Base-by-base conservation (phyloP, 139 green algal species). In the Chlamydomonas sphaeroides region DNA sequence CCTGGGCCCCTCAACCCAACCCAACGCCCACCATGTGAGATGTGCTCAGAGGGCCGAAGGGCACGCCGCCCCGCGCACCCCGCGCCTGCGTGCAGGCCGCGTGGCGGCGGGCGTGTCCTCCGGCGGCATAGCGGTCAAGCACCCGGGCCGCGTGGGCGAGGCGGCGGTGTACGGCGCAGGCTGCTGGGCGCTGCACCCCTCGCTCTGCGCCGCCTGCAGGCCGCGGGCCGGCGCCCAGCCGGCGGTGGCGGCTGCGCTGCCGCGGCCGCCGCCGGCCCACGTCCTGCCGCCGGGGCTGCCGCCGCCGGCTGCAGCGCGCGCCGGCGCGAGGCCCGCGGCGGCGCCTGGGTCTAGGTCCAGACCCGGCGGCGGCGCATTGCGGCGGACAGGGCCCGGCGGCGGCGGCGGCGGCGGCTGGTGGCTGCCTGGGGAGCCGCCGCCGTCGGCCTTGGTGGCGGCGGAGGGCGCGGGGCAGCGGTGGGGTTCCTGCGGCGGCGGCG, bases 71-170 rank as follows among this genome's bases (percentile, higher is more conserved):
- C 11, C 48, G 17, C 48, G 48, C 48, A 56, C 48, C 48, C n/a
- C n/a, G n/a, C n/a, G n/a, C n/a, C n/a, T n/a, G n/a, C n/a, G n/a
- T n/a, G n/a, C 75, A 91, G 93, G 95, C 7, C 39, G 36, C 23
- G 72, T 94, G 42, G 92, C 93, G 11, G 83, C 92, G 6, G 95
- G 91, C 0, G 95, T 98, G 32, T 97, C 93, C 21, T 95, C 89
- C 36, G 95, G 95, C 5, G 95, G 95, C 67, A 95, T 98, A 59
- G 92, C 91, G 0, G 71, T 98, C 80, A 98, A 98, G 82, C 38
- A 68, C 35, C 67, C 86, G 1, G 95, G 95, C 1, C 81, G 95
- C 3, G 89, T 98, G 11, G 95, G 95, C 0, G 95, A 98, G 88
- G 95, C 95, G 30, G 95, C 94, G 5, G 51, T 93, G 42, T 90